Evolutionary conservation across 2,329 filamentous ascomycete species (phyloP).

Genomic region (Xylariaceae sp.): DNA sequence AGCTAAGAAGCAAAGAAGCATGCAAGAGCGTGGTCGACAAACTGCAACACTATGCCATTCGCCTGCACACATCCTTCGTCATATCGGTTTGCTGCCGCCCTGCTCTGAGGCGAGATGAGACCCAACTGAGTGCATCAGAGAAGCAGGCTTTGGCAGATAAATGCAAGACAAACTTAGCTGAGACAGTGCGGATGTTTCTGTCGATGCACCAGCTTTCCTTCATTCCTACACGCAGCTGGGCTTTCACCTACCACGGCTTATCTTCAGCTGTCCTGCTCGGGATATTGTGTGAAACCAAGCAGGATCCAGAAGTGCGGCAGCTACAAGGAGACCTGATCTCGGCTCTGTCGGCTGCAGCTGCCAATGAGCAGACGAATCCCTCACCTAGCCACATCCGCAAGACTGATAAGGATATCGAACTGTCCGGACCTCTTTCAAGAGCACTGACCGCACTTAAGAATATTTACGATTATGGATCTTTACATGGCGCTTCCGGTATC

Average conservation of each 20-base stretch:
- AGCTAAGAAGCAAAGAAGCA: constrained; percentile 56
- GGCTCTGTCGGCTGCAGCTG: constrained; percentile 59
- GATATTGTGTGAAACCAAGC: constrained; percentile 59
- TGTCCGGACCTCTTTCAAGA: constrained; percentile 57
- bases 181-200: constrained; percentile 65
- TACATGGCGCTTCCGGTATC: constrained; percentile 42
- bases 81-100: constrained; percentile 62
- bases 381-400: constrained; percentile 49
- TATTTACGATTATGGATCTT: constrained; percentile 61
- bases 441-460: constrained; percentile 59
- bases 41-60: constrained; percentile 59
- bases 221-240: constrained; percentile 64
- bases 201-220: constrained; percentile 65
- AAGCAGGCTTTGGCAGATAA: constrained; percentile 51
- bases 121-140: constrained; percentile 45
- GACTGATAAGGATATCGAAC: constrained; percentile 57
- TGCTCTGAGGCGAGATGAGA: constrained; percentile 52
- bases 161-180: constrained; percentile 59
- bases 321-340: constrained; percentile 61
- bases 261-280: constrained; percentile 62
- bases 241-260: constrained; percentile 63
- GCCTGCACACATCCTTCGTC: constrained; percentile 62
- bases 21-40: constrained; percentile 61
- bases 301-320: constrained; percentile 58
- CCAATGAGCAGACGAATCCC: constrained; percentile 52